phyloP scores from a whole-genome alignment of 140 eudicot genomes.

The Flaveria floridana region DNA sequence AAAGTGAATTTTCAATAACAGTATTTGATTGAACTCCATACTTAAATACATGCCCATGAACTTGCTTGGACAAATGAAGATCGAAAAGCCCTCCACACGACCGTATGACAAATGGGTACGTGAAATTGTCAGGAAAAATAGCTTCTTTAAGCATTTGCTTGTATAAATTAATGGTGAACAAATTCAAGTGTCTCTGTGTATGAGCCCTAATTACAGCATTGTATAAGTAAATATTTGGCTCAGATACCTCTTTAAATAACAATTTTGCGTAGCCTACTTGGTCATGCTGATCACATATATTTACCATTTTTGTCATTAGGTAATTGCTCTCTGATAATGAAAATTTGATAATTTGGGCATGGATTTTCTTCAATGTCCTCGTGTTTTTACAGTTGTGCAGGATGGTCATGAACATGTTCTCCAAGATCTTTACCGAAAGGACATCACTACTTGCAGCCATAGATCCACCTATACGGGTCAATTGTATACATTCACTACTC shows the following conservation, averaged over 20 bases:
- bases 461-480: neutral
- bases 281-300: constrained; percentile 41
- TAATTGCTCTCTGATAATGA: constrained; percentile 48
- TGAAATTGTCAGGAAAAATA: constrained; percentile 39
- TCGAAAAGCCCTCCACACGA: constrained; percentile 39
- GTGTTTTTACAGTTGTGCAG: constrained; percentile 36
- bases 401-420: constrained; percentile 50
- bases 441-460: constrained; percentile 32
- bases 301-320: constrained; percentile 52
- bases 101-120: constrained; percentile 47
- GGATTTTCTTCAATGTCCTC: constrained; percentile 40
- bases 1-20: constrained; percentile 34
- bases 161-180: constrained; percentile 32
- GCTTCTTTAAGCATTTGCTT: constrained; percentile 43
- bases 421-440: constrained; percentile 33
- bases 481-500: neutral
- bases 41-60: constrained; percentile 44
- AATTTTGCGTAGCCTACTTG: constrained; percentile 35
- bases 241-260: constrained; percentile 35
- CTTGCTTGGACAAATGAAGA: constrained; percentile 37
- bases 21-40: constrained; percentile 30
- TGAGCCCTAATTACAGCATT: constrained; percentile 49
- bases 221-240: constrained; percentile 44
- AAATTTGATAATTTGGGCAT: constrained; percentile 48
- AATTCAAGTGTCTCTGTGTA: constrained; percentile 30